Evolutionary conservation across 2,329 filamentous ascomycete genomes (phyloP).

Genomic region (Onygena corvina): DNA sequence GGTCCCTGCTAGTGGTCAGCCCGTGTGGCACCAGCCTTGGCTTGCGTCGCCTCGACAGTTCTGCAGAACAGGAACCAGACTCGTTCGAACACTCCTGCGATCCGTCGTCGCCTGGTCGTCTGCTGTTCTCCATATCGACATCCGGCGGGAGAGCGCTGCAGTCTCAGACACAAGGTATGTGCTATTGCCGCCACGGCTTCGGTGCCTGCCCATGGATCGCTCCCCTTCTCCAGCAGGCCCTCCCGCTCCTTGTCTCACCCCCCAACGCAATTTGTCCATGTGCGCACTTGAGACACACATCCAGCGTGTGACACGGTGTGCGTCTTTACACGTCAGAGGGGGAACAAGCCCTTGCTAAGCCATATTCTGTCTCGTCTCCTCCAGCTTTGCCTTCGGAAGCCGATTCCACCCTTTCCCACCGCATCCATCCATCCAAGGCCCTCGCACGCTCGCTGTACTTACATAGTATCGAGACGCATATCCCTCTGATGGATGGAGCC

Average conservation of each 20-base stretch:
- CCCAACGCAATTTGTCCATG: conserved; percentile 6
- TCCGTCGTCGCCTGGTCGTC: not conserved
- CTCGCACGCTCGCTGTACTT: not conserved
- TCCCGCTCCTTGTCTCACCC: conserved; percentile 5
- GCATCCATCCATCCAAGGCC: not conserved
- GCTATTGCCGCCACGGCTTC: not conserved
- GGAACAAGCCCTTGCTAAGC: conserved; percentile 1
- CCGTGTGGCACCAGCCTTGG: not conserved
- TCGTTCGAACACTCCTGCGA: not conserved
- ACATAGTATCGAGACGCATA: not conserved
- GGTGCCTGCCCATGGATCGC: not conserved
- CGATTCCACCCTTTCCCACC: conserved; percentile 6
- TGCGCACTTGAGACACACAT: conserved; percentile 6
- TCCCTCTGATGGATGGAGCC: conserved; percentile 32
- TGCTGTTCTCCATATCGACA: not conserved
- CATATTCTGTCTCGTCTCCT: not conserved
- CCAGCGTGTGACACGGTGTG: not conserved
- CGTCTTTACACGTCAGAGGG: conserved; percentile 1
- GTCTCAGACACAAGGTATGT: not conserved
- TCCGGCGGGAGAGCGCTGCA: too few species aligned
- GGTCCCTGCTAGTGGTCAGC: not conserved
- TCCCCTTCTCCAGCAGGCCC: not conserved
- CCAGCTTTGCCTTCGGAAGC: not conserved
- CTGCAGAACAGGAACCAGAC: not conserved
- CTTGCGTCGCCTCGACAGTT: not conserved